Evolutionary conservation across 768 basidiomycete species (phyloP).

Genomic region (Paxillus ammoniavirescens): DNA sequence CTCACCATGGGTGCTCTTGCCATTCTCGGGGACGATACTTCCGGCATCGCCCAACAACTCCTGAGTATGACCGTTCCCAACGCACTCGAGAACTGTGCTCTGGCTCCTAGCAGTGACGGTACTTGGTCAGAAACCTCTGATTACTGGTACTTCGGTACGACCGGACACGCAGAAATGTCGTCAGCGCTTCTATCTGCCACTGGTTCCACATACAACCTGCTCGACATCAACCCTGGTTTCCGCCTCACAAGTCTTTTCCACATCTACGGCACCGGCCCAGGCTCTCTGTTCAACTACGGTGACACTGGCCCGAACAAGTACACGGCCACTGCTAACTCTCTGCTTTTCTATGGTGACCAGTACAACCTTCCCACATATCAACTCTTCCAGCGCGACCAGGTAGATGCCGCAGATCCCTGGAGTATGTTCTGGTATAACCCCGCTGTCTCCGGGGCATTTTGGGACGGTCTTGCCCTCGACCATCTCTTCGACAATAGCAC

Average conservation of each 20-base stretch:
- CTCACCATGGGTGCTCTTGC: constrained; percentile 88
- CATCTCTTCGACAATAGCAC: constrained; percentile 67
- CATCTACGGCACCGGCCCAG: constrained; percentile 83
- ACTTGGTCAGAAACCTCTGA: constrained; percentile 94
- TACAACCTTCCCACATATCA: constrained; percentile 73
- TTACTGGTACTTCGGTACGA: constrained; percentile 95
- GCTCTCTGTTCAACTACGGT: constrained; percentile 73
- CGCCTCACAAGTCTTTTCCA: constrained; percentile 79
- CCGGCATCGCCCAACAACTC: constrained; percentile 64
- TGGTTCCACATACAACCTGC: constrained; percentile 76
- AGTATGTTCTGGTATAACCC: constrained; percentile 96
- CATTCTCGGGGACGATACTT: constrained; percentile 80
- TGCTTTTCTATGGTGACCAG: constrained; percentile 73
- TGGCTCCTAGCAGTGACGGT: constrained; percentile 65
- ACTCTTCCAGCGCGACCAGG: constrained; percentile 89
- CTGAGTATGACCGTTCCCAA: constrained; percentile 70
- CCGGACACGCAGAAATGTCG: constrained; percentile 86
- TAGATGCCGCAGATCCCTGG: constrained; percentile 81
- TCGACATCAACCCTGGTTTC: constrained; percentile 69
- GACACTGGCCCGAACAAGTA: constrained; percentile 86
- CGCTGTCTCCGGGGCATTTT: constrained; percentile 80
- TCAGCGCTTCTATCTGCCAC: constrained; percentile 82
- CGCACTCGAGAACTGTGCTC: constrained; percentile 74
- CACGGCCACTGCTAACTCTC: constrained; percentile 86
- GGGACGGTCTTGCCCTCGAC: constrained; percentile 84